A percentile compares a stretch with the other conserved stretches of the same genome.
Conservation (phyloP, 2,329 filamentous ascomycete genomes). For the Byssochlamys sp. region DNA sequence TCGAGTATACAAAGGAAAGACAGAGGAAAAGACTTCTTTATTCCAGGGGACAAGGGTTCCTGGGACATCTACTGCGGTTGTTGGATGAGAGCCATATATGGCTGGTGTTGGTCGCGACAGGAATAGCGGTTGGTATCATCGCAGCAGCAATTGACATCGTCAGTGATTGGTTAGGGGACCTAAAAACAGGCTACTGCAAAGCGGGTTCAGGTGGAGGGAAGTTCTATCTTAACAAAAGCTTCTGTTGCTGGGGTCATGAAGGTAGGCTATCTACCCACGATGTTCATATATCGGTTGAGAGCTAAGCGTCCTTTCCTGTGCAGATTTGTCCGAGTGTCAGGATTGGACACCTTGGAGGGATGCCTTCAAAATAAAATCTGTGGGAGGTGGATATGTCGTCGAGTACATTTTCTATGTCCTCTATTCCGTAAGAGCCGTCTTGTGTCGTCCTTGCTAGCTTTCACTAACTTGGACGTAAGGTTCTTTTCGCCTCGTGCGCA, state of each 20-base stretch:
- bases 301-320: conserved; percentile 8
- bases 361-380: conserved; percentile 57
- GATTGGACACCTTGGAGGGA: conserved; percentile 82
- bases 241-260: conserved; percentile 89
- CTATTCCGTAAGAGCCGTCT: conserved; percentile 57
- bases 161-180: conserved; percentile 84
- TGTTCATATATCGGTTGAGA: background rate
- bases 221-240: conserved; percentile 83
- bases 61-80: conserved; percentile 63
- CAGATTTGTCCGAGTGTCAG: conserved; percentile 64
- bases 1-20: conserved; percentile 93
- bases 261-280: conserved; percentile 26
- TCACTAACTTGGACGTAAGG: conserved; percentile 37
- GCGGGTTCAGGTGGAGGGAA: conserved; percentile 65
- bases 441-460: background rate
- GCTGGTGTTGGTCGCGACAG: conserved; percentile 77
- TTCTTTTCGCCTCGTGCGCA: conserved; percentile 67
- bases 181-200: conserved; percentile 82
- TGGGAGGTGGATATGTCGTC: conserved; percentile 65
- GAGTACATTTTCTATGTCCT: conserved; percentile 79
- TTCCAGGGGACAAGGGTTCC: conserved; percentile 57
- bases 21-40: conserved; percentile 72
- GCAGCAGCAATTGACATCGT: conserved; percentile 83
- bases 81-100: conserved; percentile 84
- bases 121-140: conserved; percentile 70